A percentile compares a stretch with the other conserved stretches of the same genome.
Conservation (phyloP, 371 early-diverging fungal species). For the Apophysomyces elegans region DNA sequence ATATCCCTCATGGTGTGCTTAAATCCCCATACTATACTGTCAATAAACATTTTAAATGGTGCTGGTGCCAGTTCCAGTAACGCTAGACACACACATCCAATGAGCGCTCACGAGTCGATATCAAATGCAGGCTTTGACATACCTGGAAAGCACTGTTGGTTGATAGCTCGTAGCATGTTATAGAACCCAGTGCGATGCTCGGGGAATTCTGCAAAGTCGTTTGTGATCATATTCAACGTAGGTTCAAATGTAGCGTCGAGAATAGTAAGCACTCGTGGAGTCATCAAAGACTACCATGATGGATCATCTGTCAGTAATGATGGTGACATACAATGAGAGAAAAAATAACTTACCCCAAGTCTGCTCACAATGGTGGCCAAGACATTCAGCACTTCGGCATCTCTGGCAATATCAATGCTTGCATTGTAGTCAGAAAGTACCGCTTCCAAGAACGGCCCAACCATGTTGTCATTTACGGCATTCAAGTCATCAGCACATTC, state of each 20-base stretch:
- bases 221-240: conserved; percentile 97
- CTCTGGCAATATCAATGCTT: conserved; percentile 86
- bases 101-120: neutral
- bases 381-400: conserved; percentile 93
- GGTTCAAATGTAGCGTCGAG: conserved; percentile 93
- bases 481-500: conserved; percentile 78
- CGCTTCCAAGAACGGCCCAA: conserved; percentile 91
- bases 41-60: conserved; percentile 88
- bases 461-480: conserved; percentile 78
- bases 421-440: conserved; percentile 87
- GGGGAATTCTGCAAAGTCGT: conserved; percentile 96
- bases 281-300: conserved; percentile 62
- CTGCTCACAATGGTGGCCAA: conserved; percentile 84
- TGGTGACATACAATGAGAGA: neutral
- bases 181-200: conserved; percentile 96
- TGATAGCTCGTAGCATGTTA: conserved; percentile 87
- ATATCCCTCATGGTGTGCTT: conserved; percentile 99
- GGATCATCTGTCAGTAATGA: conserved; percentile 10
- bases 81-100: conserved; percentile 49
- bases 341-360: conserved; percentile 66
- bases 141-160: conserved; percentile 86
- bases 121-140: conserved; percentile 12
- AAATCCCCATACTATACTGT: conserved; percentile 97
- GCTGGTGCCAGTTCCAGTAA: conserved; percentile 79
- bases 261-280: conserved; percentile 81